Evolutionary conservation across 192 early-diverging fungal species (phyloP), one percentile per base, ranked within the genome.

Genomic region (Coemansia sp.): DNA sequence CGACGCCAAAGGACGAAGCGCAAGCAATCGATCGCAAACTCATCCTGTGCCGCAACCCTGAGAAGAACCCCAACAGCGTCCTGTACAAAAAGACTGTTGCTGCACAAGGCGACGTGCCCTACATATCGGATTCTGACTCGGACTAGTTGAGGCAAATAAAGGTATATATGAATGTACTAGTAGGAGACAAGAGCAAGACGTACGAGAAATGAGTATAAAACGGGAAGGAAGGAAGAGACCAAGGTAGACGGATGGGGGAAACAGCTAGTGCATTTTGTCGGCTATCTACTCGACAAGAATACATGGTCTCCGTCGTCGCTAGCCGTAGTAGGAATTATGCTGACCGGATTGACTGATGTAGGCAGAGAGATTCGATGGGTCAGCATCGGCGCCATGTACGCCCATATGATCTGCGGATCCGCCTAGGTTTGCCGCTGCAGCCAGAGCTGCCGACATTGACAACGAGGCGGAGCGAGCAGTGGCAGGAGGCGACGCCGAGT

Each of bases 11-110:
- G 8, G 82, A 86, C 7, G 68, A 80, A 22, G 88, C 84, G 3
- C 81, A 70, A 56, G 72, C 68, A 17, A 87, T 89, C 48, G 88
- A 92, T 67, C 77, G 74, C 40, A 74, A 83, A 14, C 67, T 92
- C 2, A 86, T 80, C 34, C 66, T 80, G 17, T 90, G 88, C 57
- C 81, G 82, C 54, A 90, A 92, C 60, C 90, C 90, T 8, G 89
- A 85, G 60, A 88, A 86, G 60, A 87, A 90, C 48, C 87, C 89
- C 0, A 83, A 82, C 5, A 87, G 86, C 55, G 74, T 67, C 27
- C 58, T 90, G 76, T 88, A 82, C 63, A 74, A 74, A 55, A 74
- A 68, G 58, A 74, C 68, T 29, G 60, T 40, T 14, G 65, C 62
- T 8, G 62, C 54, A 26, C 64, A 70, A 50, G 61, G 29, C 26